Evolutionary conservation across 2,329 filamentous ascomycete species (phyloP).

Genomic region (Fusarium paranaense): DNA sequence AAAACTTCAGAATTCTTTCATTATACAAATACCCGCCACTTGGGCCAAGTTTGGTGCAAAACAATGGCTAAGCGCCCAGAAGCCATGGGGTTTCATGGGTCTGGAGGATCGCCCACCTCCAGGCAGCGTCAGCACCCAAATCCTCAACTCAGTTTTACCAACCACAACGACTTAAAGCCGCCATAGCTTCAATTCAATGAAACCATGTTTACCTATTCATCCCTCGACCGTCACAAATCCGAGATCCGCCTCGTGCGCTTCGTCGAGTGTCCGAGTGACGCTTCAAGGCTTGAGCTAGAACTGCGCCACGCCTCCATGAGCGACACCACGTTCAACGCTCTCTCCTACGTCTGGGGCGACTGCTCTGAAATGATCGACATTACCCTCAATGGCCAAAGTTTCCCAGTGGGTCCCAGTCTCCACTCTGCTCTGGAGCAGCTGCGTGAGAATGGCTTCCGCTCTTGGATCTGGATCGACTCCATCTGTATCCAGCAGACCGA

Average conservation of each 20-base stretch:
- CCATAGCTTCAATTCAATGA: background rate
- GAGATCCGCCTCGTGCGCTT: slow-evolving; percentile 1
- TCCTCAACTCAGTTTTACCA: background rate
- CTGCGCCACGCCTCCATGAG: background rate
- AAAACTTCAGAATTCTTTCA: no score
- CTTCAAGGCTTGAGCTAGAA: background rate
- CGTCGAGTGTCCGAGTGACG: background rate
- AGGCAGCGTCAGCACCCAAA: background rate
- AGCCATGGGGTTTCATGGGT: background rate
- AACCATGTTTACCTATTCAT: background rate
- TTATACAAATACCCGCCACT: background rate
- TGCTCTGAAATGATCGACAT: background rate
- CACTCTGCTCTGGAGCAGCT: background rate
- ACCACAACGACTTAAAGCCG: background rate
- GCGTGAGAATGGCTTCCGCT: background rate
- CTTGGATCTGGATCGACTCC: slow-evolving; percentile 39
- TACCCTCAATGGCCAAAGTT: background rate
- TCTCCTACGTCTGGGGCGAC: background rate
- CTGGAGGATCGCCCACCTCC: background rate
- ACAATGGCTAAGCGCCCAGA: background rate
- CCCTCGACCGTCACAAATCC: background rate
- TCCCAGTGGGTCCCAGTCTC: background rate
- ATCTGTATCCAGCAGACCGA: slow-evolving; percentile 38
- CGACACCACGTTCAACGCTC: background rate
- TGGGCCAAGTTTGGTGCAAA: background rate